A percentile compares a stretch with the other conserved stretches of the same genome.
Evolutionary conservation across 2,329 filamentous ascomycete species (phyloP).

Genomic region (Aspergillus sp.): DNA sequence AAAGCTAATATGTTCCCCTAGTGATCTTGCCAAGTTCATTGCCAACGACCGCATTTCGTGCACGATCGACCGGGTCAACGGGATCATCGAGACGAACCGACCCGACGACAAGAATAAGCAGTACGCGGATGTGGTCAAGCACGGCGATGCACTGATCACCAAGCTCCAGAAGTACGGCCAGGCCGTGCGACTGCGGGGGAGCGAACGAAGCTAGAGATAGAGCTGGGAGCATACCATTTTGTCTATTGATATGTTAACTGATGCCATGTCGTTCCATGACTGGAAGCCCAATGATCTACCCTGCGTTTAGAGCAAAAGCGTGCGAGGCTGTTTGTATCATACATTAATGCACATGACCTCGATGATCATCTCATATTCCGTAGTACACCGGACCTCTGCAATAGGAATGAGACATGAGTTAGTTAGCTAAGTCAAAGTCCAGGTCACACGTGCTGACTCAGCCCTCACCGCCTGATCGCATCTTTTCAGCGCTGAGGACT

Average conservation of each 20-base stretch:
- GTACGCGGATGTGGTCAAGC: constrained; percentile 95
- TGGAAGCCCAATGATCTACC: no score
- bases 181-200: constrained; percentile 85
- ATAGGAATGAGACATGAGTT: no score
- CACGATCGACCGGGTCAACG: constrained; percentile 94
- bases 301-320: constrained; percentile 11
- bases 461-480: no score
- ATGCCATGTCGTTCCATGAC: no score
- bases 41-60: constrained; percentile 88
- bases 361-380: no score
- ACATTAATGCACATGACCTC: neutral
- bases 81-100: constrained; percentile 95
- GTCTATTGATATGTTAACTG: neutral
- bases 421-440: no score
- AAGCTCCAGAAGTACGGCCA: constrained; percentile 99
- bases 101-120: constrained; percentile 99
- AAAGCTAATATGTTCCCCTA: constrained; percentile 29
- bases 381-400: no score
- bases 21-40: constrained; percentile 94
- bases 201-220: constrained; percentile 65
- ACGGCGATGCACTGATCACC: constrained; percentile 94
- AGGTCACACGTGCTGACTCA: no score
- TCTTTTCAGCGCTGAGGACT: no score
- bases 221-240: neutral
- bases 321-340: constrained; percentile 8